Conservation (phyloP, 2,329 filamentous ascomycete genomes). For the Hyphodiscus sp. region DNA sequence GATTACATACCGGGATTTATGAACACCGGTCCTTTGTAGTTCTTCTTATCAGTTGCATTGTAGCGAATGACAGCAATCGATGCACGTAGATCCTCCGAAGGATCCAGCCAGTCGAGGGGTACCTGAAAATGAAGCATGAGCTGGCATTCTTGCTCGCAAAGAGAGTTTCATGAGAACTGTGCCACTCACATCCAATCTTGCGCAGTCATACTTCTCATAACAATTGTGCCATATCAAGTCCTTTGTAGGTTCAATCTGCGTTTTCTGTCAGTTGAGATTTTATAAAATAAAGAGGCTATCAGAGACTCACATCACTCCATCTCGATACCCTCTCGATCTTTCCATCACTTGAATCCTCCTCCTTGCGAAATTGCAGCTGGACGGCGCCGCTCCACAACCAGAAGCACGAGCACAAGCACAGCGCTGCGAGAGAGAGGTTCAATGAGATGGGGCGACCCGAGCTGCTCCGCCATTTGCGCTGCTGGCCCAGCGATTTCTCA, state of each 20-base stretch:
- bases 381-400: neutral
- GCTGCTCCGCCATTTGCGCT: neutral
- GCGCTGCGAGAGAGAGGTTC: neutral
- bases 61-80: constrained; percentile 16
- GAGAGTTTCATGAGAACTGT: neutral
- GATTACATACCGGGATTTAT: constrained; percentile 14
- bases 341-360: neutral
- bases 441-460: neutral
- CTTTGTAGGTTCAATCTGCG: constrained; percentile 3
- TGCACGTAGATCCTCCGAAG: constrained; percentile 12
- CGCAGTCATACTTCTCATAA: constrained; percentile 19
- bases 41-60: constrained; percentile 12
- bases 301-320: neutral
- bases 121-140: constrained; percentile 2
- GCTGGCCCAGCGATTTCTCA: neutral
- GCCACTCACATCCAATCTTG: constrained; percentile 18
- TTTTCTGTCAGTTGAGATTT: neutral
- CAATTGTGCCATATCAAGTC: constrained; percentile 19
- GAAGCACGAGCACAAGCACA: neutral
- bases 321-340: neutral
- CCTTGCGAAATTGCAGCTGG: neutral
- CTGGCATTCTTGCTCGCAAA: neutral
- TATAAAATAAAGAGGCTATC: neutral
- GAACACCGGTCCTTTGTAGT: constrained; percentile 19
- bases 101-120: constrained; percentile 20